A percentile compares a stretch with the other conserved stretches of the same genome.
phyloP scores from a whole-genome alignment of 495 filamentous ascomycete species.

The Copromyces sp. region DNA sequence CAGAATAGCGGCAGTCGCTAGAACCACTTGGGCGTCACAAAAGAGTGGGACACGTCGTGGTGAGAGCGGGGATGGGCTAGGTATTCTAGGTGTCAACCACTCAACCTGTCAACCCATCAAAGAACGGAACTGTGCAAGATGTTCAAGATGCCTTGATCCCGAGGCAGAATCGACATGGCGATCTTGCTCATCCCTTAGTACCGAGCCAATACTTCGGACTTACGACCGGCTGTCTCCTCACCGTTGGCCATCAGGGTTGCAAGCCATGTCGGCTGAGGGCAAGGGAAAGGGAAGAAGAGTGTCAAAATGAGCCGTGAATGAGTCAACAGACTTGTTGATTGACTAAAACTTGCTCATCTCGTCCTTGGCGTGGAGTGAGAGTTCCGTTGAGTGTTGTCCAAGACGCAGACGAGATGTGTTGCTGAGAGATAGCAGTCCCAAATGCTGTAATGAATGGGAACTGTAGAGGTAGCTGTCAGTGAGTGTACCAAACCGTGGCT shows the following conservation, averaged over 20 bases:
- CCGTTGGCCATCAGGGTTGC: not conserved
- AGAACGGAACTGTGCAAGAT: not conserved
- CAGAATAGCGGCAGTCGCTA: constrained; percentile 1
- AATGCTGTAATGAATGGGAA: not conserved
- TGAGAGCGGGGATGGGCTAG: not conserved
- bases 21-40: constrained; percentile 3
- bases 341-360: too few species aligned
- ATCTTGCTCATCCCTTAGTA: not conserved
- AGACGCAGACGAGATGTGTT: too few species aligned
- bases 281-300: not conserved
- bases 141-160: not conserved
- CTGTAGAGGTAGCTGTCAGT: too few species aligned
- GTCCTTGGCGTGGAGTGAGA: too few species aligned
- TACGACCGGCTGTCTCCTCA: not conserved
- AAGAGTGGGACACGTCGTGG: not conserved
- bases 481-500: not conserved
- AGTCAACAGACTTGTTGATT: not conserved
- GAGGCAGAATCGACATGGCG: not conserved
- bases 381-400: too few species aligned
- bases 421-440: not conserved
- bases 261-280: not conserved
- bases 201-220: not conserved
- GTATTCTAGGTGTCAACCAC: too few species aligned
- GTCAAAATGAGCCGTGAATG: not conserved
- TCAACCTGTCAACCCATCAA: not conserved